phyloP scores from a whole-genome alignment of 768 basidiomycete species.

The Pleurotus citrinopileatus region DNA sequence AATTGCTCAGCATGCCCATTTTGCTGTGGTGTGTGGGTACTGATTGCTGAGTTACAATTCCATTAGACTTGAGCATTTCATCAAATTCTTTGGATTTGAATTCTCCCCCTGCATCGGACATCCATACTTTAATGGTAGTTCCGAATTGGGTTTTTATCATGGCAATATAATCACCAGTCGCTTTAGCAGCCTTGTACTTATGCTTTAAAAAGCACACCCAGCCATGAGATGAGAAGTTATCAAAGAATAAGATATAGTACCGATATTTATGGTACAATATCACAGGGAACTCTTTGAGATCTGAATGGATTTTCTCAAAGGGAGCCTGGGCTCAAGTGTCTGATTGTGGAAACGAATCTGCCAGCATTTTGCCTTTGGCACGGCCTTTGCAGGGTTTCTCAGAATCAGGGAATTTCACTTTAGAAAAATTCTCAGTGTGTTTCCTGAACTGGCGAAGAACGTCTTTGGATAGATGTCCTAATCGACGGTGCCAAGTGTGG shows the following conservation, averaged over 20 bases:
- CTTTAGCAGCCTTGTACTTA: constrained; percentile 8
- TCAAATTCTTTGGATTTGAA: constrained; percentile 16
- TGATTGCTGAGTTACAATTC: constrained; percentile 19
- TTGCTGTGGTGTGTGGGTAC: constrained; percentile 21
- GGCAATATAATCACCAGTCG: constrained; percentile 5
- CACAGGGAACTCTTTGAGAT: constrained; percentile 1
- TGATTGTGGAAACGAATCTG: constrained; percentile 1
- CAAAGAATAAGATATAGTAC: background rate
- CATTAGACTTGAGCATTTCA: constrained; percentile 4
- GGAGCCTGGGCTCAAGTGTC: background rate
- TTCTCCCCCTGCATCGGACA: constrained; percentile 12
- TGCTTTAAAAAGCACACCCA: constrained; percentile 7
- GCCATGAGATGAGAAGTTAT: background rate
- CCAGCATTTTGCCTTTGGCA: constrained; percentile 8
- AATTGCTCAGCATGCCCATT: constrained; percentile 28
- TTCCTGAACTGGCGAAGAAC: background rate
- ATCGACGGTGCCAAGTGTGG: background rate
- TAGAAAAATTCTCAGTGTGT: background rate
- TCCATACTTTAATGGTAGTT: constrained; percentile 7
- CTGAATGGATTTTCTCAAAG: constrained; percentile 6
- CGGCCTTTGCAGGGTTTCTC: constrained; percentile 7
- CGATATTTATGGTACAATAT: background rate
- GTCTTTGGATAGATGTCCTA: constrained; percentile 1
- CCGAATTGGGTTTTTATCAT: constrained; percentile 12
- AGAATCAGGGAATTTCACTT: background rate